Conservation (phyloP, 2,329 filamentous ascomycete genomes). For the Neofusicoccum sp. region DNA sequence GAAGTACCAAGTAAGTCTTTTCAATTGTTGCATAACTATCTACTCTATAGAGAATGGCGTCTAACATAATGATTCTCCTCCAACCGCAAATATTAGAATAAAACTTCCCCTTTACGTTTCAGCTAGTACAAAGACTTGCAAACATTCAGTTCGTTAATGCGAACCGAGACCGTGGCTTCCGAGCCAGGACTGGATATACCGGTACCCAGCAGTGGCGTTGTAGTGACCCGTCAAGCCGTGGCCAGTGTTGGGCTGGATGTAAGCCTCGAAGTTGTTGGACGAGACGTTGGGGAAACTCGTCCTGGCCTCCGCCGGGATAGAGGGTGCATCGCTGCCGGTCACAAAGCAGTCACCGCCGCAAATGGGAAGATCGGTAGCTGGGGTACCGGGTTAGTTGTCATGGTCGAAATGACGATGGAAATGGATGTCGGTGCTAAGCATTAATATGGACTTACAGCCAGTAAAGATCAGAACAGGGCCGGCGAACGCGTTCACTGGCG, state of each 20-base stretch:
- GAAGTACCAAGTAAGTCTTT: neutral
- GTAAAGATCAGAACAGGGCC: constrained; percentile 64
- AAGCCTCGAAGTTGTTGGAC: constrained; percentile 50
- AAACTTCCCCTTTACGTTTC: no score
- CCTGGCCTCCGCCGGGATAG: constrained; percentile 49
- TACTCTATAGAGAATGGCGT: no score
- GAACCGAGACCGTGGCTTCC: no score
- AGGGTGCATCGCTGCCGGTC: constrained; percentile 43
- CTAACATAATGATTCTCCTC: no score
- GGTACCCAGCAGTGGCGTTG: constrained; percentile 44
- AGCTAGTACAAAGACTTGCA: no score
- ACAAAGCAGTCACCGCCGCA: constrained; percentile 64
- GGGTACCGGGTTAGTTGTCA: no score
- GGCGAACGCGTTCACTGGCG: constrained; percentile 44
- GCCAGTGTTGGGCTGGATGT: constrained; percentile 55
- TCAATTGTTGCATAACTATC: no score
- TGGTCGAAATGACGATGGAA: no score
- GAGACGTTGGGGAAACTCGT: constrained; percentile 49
- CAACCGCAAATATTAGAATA: no score
- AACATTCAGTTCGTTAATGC: no score
- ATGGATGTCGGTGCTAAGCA: constrained; percentile 9
- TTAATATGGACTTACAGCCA: constrained; percentile 41
- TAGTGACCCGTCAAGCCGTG: constrained; percentile 53
- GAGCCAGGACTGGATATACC: neutral
- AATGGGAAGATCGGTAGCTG: constrained; percentile 52